Evolutionary conservation across 805 yeast species (phyloP).

Genomic region (Candida caryicola): DNA sequence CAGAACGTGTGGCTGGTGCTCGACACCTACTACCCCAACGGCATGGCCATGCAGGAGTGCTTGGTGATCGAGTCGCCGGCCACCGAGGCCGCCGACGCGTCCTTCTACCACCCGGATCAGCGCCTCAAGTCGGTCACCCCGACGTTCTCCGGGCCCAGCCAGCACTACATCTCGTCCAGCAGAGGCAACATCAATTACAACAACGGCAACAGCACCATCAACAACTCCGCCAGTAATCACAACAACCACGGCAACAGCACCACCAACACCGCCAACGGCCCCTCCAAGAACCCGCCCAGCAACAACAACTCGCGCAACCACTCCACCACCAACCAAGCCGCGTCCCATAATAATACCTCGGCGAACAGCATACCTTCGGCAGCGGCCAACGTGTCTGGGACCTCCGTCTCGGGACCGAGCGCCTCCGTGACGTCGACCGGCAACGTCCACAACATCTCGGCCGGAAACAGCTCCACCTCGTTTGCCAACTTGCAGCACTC

Average conservation of each 20-base stretch:
- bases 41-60: conserved; percentile 67
- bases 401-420: too few species aligned
- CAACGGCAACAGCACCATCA: conserved; percentile 6
- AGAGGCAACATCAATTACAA: not conserved
- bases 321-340: not conserved
- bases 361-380: not conserved
- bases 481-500: not conserved
- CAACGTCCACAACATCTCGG: not conserved
- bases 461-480: not conserved
- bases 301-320: not conserved
- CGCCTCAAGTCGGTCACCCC: conserved; percentile 2
- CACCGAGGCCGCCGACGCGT: conserved; percentile 5
- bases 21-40: conserved; percentile 61
- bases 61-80: conserved; percentile 46
- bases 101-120: too few species aligned
- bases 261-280: not conserved
- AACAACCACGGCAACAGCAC: conserved; percentile 2
- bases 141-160: not conserved
- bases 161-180: not conserved
- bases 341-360: too few species aligned
- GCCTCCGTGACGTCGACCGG: not conserved
- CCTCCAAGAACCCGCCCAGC: not conserved
- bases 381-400: too few species aligned
- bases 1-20: conserved; percentile 54
- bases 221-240: conserved; percentile 9